Base-by-base conservation (phyloP, 2,329 filamentous ascomycete species). In the Epicoccum sorghinum region DNA sequence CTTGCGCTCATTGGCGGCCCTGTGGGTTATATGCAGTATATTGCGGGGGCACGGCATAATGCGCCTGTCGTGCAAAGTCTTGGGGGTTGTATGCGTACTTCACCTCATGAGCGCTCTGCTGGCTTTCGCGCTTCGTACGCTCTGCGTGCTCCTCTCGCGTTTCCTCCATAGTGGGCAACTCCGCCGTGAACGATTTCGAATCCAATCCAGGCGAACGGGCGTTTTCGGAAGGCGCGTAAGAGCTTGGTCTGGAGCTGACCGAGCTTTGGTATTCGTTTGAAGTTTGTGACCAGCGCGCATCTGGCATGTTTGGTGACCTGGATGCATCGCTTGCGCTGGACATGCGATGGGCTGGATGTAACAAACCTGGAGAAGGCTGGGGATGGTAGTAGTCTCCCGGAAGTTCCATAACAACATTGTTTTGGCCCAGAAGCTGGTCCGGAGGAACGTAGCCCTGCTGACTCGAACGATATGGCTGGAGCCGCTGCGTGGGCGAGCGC, bases 351-450 rank as follows among this genome's bases (percentile, higher is more conserved):
- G 35, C 24, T 13, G 70, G 64, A 14, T 67, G 60, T 4, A 71
- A 58, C 40, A 66, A 63, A n/a, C 49, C 60, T 9, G 70, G 69
- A 2, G 66, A 68, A 8, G 59, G 58, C 24, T 72, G 70, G 2
- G 72, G 62, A 36, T 76, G 69, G 57, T 74, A 74, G 59, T 69
- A 77, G 33, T 77, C 75, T 48, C 77, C 77, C 8, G 75, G 75
- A 2, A 79, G 61, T 50, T 80, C 77, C 71, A 75, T 75, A 41
- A 78, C 72, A 5, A 67, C 51, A 39, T 68, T 64, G 55, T 69
- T 75, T 27, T 55, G 67, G 54, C 63, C 65, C 3, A 65, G 47
- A 22, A 61, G 57, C 39, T 69, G 58, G 25, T 65, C 57, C 7
- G 63, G 66, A 5, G 51, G 60, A 62, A 52, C 37, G 52, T 61